Base-by-base conservation (phyloP, 345 rosid species). In the Eucalyptus tenuipes region DNA sequence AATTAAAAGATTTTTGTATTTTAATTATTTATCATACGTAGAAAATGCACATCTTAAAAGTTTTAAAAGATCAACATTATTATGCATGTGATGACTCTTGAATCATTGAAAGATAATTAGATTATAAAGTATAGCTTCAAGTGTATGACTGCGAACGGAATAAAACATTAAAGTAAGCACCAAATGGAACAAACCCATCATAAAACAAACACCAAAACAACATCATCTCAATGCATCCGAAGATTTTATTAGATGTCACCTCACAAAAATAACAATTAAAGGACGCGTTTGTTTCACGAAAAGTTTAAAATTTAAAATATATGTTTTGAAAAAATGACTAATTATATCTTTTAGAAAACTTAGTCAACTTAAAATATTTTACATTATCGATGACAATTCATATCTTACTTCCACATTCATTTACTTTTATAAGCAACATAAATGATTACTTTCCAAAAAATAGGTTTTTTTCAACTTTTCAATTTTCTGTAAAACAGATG, bases 251-350 rank as follows among this genome's bases (percentile, higher is more conserved):
- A n/a, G 22, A 71, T 2, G 45, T 18, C 14, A 37, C 45, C 81
- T 37, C 14, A 33, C 24, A 33, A 71, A 71, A 71, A 71, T 37
- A 71, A 71, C 5, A n/a, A 64, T 14, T n/a, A n/a, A n/a, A 64
- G 4, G 24, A 20, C 0, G 5, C 25, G 2, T 52, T 52, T 52
- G 25, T 18, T 52, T 52, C 57, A 7, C 1, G 0, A 20, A 4
- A 52, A 18, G 20, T 18, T 52, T 52, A 7, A 52, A 52, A 52
- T 18, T 52, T 52, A 52, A 52, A 52, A 52, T 18, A 18, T 20
- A 7, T 52, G 10, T 52, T 52, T 18, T 3, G 57, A 18, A 52
- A 52, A 52, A 20, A 52, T 52, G 5, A 52, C 57, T 52, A 7
- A 20, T 52, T 20, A 17, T 52, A 52, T 52, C 25, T 52, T 52